A percentile compares a stretch with the other conserved stretches of the same genome.
These are phyloP conservation scores for Paragyromitra xinjiangensis DNA, from an alignment of 495 filamentous ascomycete species.

Conservation along the genomic window DNA sequence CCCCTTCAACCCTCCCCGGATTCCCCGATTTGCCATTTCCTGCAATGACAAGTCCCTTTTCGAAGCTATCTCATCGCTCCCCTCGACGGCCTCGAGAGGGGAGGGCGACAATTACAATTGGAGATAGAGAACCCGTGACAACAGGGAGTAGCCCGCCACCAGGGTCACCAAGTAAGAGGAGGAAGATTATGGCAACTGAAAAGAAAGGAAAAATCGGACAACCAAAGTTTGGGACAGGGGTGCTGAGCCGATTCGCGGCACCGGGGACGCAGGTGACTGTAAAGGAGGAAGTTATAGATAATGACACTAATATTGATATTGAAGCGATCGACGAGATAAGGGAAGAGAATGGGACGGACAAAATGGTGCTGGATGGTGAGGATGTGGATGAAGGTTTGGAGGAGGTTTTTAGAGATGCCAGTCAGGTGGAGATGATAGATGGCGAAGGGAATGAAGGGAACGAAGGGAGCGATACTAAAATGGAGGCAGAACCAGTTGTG, in stretches of 20 bases:
- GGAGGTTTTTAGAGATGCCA: conserved; percentile 31
- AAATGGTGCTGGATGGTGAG: conserved; percentile 30
- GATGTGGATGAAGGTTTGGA: conserved; percentile 12
- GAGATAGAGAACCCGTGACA: conserved; percentile 73
- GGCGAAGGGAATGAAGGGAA: not conserved
- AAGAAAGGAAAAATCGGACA: conserved; percentile 44
- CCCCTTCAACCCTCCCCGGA: conserved; percentile 13
- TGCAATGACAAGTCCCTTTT: conserved; percentile 38
- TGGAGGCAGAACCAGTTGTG: conserved; percentile 5
- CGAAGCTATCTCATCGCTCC: conserved; percentile 43
- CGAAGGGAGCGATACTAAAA: not conserved
- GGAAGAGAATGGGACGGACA: conserved; percentile 40
- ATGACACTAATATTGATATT: conserved; percentile 34
- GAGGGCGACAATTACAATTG: conserved; percentile 88
- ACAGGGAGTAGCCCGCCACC: conserved; percentile 47
- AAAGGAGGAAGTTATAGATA: conserved; percentile 52
- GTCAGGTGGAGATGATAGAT: conserved; percentile 15
- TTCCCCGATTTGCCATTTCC: not conserved
- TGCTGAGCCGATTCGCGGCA: conserved; percentile 80
- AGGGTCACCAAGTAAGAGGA: conserved; percentile 50
- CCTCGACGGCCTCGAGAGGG: conserved; percentile 72
- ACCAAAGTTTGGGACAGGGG: conserved; percentile 57
- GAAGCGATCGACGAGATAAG: conserved; percentile 53
- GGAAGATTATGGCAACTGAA: conserved; percentile 30
- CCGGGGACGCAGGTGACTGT: conserved; percentile 66